Conservation (phyloP, 2,329 filamentous ascomycete species). For the Claviceps capensis region DNA sequence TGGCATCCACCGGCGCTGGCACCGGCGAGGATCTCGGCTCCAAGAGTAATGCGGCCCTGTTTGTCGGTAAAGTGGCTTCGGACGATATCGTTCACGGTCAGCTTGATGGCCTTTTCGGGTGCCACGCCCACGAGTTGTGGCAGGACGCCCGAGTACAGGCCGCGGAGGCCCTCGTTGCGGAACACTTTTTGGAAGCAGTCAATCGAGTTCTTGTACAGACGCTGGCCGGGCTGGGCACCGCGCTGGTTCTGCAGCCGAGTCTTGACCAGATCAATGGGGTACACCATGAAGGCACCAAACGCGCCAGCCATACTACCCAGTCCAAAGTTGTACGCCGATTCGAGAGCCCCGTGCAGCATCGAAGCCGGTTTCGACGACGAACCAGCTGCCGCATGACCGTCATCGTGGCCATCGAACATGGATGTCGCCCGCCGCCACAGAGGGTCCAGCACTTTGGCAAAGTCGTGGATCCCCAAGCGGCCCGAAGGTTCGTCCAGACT, state of each 20-base stretch:
- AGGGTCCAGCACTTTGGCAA: conserved; percentile 87
- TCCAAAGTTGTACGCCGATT: conserved; percentile 80
- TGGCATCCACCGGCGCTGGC: conserved; percentile 84
- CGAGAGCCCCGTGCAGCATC: conserved; percentile 43
- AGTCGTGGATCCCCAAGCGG: conserved; percentile 67
- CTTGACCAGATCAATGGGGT: conserved; percentile 97
- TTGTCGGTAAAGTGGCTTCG: conserved; percentile 63
- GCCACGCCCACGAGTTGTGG: conserved; percentile 94
- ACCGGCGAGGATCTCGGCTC: conserved; percentile 73
- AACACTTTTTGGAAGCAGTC: conserved; percentile 92
- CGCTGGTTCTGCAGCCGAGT: conserved; percentile 98
- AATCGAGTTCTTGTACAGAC: conserved; percentile 91
- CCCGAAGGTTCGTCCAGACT: conserved; percentile 83
- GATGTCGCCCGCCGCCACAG: conserved; percentile 58
- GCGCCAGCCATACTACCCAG: conserved; percentile 85
- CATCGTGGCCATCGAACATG: conserved; percentile 35
- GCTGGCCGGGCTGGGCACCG: conserved; percentile 64
- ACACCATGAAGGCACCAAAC: conserved; percentile 98
- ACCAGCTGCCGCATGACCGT: conserved; percentile 12
- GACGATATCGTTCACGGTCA: conserved; percentile 93
- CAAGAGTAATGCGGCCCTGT: conserved; percentile 57
- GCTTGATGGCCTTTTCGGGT: conserved; percentile 98
- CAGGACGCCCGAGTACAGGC: conserved; percentile 86
- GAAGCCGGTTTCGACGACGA: conserved; percentile 10
- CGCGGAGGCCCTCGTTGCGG: conserved; percentile 77